Base-by-base conservation (phyloP, 805 yeast species). In the Cyberlindnera mycetangii region DNA sequence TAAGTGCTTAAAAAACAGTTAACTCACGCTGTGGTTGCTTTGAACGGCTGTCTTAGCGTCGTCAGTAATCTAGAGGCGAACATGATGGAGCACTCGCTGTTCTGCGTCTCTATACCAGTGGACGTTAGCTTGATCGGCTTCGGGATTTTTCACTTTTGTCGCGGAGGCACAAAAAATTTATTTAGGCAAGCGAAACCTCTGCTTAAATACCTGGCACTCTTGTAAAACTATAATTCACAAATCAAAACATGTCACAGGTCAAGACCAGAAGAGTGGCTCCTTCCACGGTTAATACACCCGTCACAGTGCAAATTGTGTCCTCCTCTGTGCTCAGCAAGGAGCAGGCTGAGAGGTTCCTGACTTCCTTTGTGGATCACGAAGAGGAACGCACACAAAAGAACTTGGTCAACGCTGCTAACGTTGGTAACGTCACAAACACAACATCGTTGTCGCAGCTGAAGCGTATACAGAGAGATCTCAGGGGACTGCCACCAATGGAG, bases 381-480 rank as follows among this genome's bases (percentile, higher is more conserved):
- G 60, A 54, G 33, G 53, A 45, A 47, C 48, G 57, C 46, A 35
- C 48, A 3, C 35, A 42, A 9, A 42, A 41, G 37, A 48, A 45
- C 37, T 27, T 48, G 14, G 10, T 38, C n/a, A 41, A 51, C 39
- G 51, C 59, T 16, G 55, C 60, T 31, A 62, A 44, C 28, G 42
- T 17, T 38, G 45, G 34, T 31, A 42, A 64, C 31, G 56, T 65
- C 40, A 35, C 43, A 5, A 43, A 41, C 31, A 62, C 41, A 43
- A 61, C 59, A 18, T 61, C 70, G 5, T 20, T 70, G 10, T 59
- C 85, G 46, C 95, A 86, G 67, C 69, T 87, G 55, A 75, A 72
- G 55, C 74, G 95, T 60, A 69, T 85, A 32, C 92, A 83, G 59
- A 75, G 95, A 65, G 88, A 84, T 51, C 75, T 86, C 52, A 71